Base-by-base conservation (phyloP, 768 basidiomycete genomes). In the Amylocystis lapponica region DNA sequence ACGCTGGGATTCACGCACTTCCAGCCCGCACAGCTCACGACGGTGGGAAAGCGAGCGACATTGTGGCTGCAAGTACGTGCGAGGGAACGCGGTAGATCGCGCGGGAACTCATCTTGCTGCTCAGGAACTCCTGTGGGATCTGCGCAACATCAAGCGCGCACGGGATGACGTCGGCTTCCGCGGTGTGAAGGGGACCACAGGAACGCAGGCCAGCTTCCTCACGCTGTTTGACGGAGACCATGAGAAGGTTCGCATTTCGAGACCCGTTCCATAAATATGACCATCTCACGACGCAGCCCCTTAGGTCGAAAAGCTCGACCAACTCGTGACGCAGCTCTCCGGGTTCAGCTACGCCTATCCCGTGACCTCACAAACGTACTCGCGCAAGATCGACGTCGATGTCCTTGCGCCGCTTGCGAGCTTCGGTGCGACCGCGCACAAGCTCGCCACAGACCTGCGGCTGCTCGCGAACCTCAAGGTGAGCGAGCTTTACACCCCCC, bases 171-270 rank as follows among this genome's bases (percentile, higher is more conserved):
- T 99, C 38, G 95, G 96, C 4, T 98, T 99, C 73, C 80, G 96
- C 42, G 96, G 96, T 35, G 96, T 95, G 39, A 99, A 99, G 66
- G 96, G 96, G n/a, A 98, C 96, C 0, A 99, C 96, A 0, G 96
- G 96, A 8, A 98, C 96, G 0, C 96, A 98, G 63, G 96, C 90
- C 3, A 92, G 88, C 53, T 99, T 98, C 71, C 70, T 98, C 43
- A 72, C 92, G 0, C 70, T 99, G 25, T 98, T 99, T 57, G 87
- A 97, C 47, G 94, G 94, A 0, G 84, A 97, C 61, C 94, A 99
- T 62, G 79, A 79, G 49, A 98, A 98, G 74, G 87, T 83, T 32
- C 12, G 22, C 31, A 14, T 20, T 22, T 13, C 33, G 2, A 3
- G 13, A 1, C 10, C 19, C 32, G 4, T 23, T 27, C 7, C 23